These are phyloP conservation scores for Xylaria scruposa DNA, from an alignment of 495 filamentous ascomycete genomes.

Conservation along the genomic window DNA sequence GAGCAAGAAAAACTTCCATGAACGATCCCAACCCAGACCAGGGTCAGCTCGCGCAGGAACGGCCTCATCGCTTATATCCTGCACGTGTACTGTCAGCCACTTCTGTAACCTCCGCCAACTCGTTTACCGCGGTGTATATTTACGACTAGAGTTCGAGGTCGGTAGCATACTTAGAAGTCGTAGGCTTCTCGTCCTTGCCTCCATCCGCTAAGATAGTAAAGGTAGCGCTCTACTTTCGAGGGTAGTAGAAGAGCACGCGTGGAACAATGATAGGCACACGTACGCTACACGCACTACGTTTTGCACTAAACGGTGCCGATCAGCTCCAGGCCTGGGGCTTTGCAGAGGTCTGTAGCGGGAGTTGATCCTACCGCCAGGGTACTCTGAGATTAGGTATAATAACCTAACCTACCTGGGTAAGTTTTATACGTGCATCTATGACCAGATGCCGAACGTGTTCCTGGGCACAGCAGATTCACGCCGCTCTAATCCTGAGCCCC, in stretches of 20 bases:
- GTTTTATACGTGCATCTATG: background rate
- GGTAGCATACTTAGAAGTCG: background rate
- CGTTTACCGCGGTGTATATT: background rate
- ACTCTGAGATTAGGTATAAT: background rate
- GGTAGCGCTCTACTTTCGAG: background rate
- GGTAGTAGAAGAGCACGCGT: conserved; percentile 9
- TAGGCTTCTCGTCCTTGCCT: background rate
- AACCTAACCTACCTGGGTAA: background rate
- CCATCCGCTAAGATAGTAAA: background rate
- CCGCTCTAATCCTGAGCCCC: background rate
- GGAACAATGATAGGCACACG: conserved; percentile 11
- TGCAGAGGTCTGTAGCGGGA: conserved; percentile 11
- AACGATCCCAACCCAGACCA: background rate
- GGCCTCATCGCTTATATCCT: background rate
- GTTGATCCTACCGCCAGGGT: conserved; percentile 10
- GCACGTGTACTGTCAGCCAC: background rate
- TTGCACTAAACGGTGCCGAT: conserved; percentile 2
- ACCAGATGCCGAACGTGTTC: conserved; percentile 9
- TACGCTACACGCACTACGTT: background rate
- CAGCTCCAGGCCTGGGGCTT: conserved; percentile 9
- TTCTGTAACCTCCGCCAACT: background rate
- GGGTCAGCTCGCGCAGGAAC: conserved; percentile 7
- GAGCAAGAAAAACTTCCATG: background rate
- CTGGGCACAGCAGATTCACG: conserved; percentile 8
- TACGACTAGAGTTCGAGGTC: background rate